Conservation (phyloP, 2,329 filamentous ascomycete genomes). For the Pseudogymnoascus sp. region DNA sequence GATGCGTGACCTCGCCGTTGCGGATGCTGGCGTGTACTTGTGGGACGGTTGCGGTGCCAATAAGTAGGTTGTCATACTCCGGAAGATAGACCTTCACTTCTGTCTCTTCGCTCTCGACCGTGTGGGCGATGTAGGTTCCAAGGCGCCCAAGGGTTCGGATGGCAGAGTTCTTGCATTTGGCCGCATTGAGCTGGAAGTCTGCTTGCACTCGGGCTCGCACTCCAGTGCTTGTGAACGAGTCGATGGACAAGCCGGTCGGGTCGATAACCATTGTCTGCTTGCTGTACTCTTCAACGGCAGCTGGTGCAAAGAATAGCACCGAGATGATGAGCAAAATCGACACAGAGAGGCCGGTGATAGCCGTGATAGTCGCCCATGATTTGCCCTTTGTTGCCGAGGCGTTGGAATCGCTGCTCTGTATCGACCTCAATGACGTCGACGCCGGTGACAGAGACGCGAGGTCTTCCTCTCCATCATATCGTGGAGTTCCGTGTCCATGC, state of each 20-base stretch:
- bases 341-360: conserved; percentile 56
- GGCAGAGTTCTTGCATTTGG: conserved; percentile 59
- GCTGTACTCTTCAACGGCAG: conserved; percentile 75
- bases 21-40: conserved; percentile 66
- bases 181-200: conserved; percentile 71
- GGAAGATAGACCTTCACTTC: conserved; percentile 71
- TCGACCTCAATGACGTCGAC: conserved; percentile 27
- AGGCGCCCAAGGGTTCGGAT: conserved; percentile 68
- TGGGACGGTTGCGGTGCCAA: conserved; percentile 71
- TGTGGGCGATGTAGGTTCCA: conserved; percentile 69
- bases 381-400: conserved; percentile 31
- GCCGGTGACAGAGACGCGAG: conserved; percentile 23
- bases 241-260: conserved; percentile 75
- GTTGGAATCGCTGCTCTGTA: conserved; percentile 24
- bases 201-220: conserved; percentile 74
- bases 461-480: conserved; percentile 25
- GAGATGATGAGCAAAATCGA: conserved; percentile 61
- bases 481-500: neutral
- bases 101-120: conserved; percentile 65
- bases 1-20: conserved; percentile 64
- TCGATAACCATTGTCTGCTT: conserved; percentile 74
- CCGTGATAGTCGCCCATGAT: conserved; percentile 71
- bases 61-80: conserved; percentile 66
- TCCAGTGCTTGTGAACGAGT: conserved; percentile 72
- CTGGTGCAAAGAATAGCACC: conserved; percentile 72